Conservation (phyloP, 495 filamentous ascomycete genomes). For the Cercophora newfieldiana region DNA sequence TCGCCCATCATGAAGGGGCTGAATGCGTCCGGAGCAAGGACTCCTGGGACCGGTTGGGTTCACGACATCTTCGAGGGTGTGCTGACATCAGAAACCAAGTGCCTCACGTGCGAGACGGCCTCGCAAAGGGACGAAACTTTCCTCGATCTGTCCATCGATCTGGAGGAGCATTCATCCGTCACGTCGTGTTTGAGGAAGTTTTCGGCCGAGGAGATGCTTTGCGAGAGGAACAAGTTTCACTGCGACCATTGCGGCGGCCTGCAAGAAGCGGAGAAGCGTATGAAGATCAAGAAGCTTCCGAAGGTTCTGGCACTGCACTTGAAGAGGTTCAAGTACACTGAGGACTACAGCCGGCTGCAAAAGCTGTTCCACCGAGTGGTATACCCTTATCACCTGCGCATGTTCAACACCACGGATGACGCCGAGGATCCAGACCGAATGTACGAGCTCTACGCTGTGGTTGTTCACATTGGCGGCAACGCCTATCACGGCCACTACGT, state of each 20-base stretch:
- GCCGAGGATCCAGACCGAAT: slow-evolving; percentile 91
- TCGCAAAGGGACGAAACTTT: slow-evolving; percentile 96
- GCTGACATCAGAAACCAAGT: slow-evolving; percentile 93
- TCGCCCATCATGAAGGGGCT: slow-evolving; percentile 44
- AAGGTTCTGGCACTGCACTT: slow-evolving; percentile 89
- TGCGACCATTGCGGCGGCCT: slow-evolving; percentile 96
- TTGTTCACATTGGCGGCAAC: slow-evolving; percentile 98
- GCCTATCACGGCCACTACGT: slow-evolving; percentile 98
- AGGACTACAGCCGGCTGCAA: slow-evolving; percentile 87
- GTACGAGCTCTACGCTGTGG: slow-evolving; percentile 96
- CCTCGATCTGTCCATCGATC: slow-evolving; percentile 90
- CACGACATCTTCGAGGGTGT: slow-evolving; percentile 96
- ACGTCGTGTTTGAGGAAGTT: slow-evolving; percentile 94
- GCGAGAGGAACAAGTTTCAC: slow-evolving; percentile 97
- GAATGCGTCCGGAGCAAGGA: slow-evolving; percentile 33
- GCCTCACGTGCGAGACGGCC: slow-evolving; percentile 91
- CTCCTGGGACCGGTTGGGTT: slow-evolving; percentile 78
- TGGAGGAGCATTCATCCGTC: slow-evolving; percentile 94
- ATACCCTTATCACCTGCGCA: slow-evolving; percentile 91
- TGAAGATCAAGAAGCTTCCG: slow-evolving; percentile 97
- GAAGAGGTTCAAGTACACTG: slow-evolving; percentile 97
- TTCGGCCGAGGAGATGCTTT: slow-evolving; percentile 98
- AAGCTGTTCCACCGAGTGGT: slow-evolving; percentile 97
- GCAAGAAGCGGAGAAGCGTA: slow-evolving; percentile 96
- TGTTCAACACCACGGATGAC: slow-evolving; percentile 98